Base-by-base conservation (phyloP, 768 basidiomycete species). In the Boletus vermiculosoides region DNA sequence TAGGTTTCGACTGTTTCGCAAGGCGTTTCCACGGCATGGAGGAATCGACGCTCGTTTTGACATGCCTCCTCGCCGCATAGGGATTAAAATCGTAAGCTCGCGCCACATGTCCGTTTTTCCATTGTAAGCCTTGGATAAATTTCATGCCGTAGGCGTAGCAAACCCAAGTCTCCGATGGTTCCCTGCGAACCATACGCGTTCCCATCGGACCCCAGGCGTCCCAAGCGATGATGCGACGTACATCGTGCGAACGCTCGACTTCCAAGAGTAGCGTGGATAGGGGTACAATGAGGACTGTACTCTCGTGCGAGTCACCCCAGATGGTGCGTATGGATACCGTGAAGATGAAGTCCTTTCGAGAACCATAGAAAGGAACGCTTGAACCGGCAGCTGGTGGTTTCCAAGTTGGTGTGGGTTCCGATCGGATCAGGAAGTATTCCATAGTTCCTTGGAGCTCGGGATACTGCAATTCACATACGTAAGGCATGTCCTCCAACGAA, bases 81-180 rank as follows among this genome's bases (percentile, higher is more conserved):
- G 56, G 65, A 56, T 74, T 73, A 23, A 76, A 76, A 60, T 76
- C 75, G 47, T 73, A 69, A 8, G 68, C 59, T 7, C 64, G 56
- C 11, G 69, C 73, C 5, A 31, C 36, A 0, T 62, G 60, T 25
- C 56, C 60, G 5, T 47, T 22, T 8, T 59, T 62, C 63, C 71
- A 70, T 33, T 58, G 59, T 30, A 68, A 40, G 44, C 61, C 59
- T 37, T 63, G 67, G 18, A 73, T 56, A 25, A 69, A 75, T 34
- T 64, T 74, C 62, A 67, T 69, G 3, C 75, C 75, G 25, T 74
- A 71, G 16, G 71, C 57, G 52, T 70, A 73, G 45, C 74, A 74
- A 22, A 75, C 67, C 75, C 74, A 76, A 15, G 49, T 60, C 6
- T 71, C 69, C 20, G 70, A 69, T 15, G 68, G 65, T 5, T 57